Conservation (phyloP, 192 early-diverging fungal genomes). For the Cetraspora pellucida region DNA sequence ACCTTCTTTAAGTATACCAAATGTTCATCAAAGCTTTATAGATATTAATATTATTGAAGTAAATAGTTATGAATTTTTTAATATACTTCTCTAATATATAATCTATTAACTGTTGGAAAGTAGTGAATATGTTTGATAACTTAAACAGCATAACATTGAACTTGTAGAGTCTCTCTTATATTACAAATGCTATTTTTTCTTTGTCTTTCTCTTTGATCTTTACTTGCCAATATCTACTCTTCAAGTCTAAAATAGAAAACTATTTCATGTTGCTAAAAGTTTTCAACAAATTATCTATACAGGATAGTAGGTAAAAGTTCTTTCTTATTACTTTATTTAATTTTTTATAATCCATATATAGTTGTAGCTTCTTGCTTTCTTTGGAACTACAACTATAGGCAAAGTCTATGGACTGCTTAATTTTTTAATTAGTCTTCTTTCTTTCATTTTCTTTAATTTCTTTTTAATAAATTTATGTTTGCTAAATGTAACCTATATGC, state of each 20-base stretch:
- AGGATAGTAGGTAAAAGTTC: conserved; percentile 46
- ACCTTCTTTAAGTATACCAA: neutral
- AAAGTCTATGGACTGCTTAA: conserved; percentile 23
- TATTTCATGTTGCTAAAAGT: conserved; percentile 6
- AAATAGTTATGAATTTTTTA: conserved; percentile 32
- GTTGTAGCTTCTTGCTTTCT: conserved; percentile 33
- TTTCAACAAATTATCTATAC: conserved; percentile 42
- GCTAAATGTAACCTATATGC: neutral
- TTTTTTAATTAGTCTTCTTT: neutral
- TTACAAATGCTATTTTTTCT: conserved; percentile 41
- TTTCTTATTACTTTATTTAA: conserved; percentile 44
- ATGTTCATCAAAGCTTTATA: conserved; percentile 40
- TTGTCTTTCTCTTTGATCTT: neutral
- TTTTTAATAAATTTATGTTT: neutral
- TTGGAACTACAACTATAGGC: conserved; percentile 45
- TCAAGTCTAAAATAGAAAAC: conserved; percentile 36
- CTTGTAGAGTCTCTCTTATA: conserved; percentile 38
- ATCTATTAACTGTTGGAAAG: conserved; percentile 50
- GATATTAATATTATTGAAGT: conserved; percentile 55
- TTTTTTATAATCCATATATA: conserved; percentile 49
- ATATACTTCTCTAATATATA: conserved; percentile 34
- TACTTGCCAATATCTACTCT: conserved; percentile 34
- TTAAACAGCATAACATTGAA: conserved; percentile 46
- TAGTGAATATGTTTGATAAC: conserved; percentile 38
- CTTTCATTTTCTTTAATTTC: neutral